Evolutionary conservation across 73 alveolate species (phyloP).

Genomic region (Paramecium caudatum): DNA sequence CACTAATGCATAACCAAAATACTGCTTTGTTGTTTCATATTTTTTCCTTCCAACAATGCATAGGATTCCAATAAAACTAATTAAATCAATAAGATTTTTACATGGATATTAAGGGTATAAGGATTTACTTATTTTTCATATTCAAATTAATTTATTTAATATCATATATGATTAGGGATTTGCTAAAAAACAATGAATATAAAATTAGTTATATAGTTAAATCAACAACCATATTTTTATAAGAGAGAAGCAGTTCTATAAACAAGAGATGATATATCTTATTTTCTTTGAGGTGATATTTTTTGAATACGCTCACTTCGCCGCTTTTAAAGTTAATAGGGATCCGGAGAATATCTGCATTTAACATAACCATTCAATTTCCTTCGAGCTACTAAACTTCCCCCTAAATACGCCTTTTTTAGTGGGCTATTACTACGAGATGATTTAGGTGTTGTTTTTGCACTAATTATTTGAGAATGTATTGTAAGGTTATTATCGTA

Average conservation of each 20-base stretch:
- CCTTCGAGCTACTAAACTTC: slow-evolving; percentile 47
- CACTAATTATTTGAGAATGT: slow-evolving; percentile 44
- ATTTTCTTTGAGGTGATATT: slow-evolving; percentile 49
- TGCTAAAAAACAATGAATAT: too few relatives aligned
- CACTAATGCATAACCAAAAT: not conserved
- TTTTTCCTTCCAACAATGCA: not conserved
- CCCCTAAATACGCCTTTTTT: slow-evolving; percentile 25
- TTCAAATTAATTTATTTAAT: not conserved
- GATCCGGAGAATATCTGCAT: slow-evolving; percentile 29
- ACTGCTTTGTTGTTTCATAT: not conserved
- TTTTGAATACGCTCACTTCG: too few relatives aligned
- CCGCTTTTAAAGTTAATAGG: slow-evolving; percentile 3
- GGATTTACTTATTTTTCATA: slow-evolving; percentile 43
- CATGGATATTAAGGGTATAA: slow-evolving; percentile 31
- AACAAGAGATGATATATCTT: not conserved
- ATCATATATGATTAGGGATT: too few relatives aligned
- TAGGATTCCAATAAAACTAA: not conserved
- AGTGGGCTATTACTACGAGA: slow-evolving; percentile 19
- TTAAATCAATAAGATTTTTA: not conserved
- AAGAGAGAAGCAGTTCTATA: not conserved
- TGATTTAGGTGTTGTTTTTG: slow-evolving; percentile 46
- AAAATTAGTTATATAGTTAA: too few relatives aligned
- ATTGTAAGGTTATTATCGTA: slow-evolving; percentile 39
- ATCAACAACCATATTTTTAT: slow-evolving; percentile 46
- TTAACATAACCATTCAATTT: slow-evolving; percentile 59